These are phyloP conservation scores for Hypericum perforatum DNA, from an alignment of 345 rosid species.

Conservation along the genomic window DNA sequence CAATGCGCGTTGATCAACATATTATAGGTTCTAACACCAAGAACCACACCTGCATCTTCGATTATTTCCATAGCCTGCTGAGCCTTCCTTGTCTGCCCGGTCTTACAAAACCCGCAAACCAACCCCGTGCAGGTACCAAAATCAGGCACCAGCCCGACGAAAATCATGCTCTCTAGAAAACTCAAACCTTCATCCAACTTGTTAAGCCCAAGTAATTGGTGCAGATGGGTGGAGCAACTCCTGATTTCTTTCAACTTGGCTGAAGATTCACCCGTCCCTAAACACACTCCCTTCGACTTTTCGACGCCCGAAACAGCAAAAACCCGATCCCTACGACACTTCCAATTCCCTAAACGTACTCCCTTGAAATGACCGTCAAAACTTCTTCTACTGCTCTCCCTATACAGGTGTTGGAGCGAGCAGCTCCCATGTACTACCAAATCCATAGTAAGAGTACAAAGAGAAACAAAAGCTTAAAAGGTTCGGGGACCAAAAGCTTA, in stretches of 20 bases:
- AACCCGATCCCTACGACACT: slow-evolving; percentile 25
- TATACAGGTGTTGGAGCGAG: slow-evolving; percentile 35
- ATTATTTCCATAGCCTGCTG: slow-evolving; percentile 64
- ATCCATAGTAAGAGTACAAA: slow-evolving; percentile 34
- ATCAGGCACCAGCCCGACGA: slow-evolving; percentile 63
- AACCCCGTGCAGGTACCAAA: slow-evolving; percentile 63
- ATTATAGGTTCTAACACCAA: slow-evolving; percentile 71
- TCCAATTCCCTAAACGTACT: slow-evolving; percentile 19
- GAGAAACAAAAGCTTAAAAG: background rate
- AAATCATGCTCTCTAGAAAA: slow-evolving; percentile 71
- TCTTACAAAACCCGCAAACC: slow-evolving; percentile 68
- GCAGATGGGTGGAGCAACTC: slow-evolving; percentile 46
- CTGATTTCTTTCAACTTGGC: slow-evolving; percentile 40
- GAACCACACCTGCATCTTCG: slow-evolving; percentile 66
- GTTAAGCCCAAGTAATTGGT: slow-evolving; percentile 49
- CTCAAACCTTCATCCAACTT: slow-evolving; percentile 51
- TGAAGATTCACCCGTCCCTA: slow-evolving; percentile 21
- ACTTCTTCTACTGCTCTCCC: slow-evolving; percentile 21
- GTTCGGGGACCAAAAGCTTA: too few relatives aligned
- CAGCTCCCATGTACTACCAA: slow-evolving; percentile 42
- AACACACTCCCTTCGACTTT: slow-evolving; percentile 20
- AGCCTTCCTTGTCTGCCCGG: slow-evolving; percentile 59
- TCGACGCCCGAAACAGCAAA: slow-evolving; percentile 37
- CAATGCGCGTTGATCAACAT: slow-evolving; percentile 78
- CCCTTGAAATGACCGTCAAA: slow-evolving; percentile 15